Percentiles rank a stretch among this genome's conserved stretches.
phyloP scores from a whole-genome alignment of 2,329 filamentous ascomycete genomes.

The Colletotrichum sp. region DNA sequence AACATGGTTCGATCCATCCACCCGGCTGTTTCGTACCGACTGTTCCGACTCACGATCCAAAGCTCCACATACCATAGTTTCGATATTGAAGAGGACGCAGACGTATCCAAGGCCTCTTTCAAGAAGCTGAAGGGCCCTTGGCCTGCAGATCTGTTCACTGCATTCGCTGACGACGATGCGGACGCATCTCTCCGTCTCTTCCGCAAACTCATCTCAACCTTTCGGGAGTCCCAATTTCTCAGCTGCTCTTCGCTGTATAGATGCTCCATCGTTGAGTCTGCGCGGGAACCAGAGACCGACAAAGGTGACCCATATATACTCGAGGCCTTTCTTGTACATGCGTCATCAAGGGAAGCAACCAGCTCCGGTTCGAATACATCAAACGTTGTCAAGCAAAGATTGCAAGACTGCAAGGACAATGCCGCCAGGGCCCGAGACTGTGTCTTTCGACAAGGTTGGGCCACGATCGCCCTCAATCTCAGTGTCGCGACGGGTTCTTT shows the following conservation, averaged over 20 bases:
- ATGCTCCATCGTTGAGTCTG: not conserved
- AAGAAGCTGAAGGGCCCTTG: slow-evolving; percentile 1
- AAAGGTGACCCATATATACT: not conserved
- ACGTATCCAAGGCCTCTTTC: not conserved
- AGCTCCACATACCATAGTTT: slow-evolving; percentile 21
- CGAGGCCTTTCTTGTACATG: not conserved
- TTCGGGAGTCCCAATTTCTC: not conserved
- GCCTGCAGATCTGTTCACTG: not conserved
- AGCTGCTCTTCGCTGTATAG: not conserved
- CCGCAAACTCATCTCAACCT: not conserved
- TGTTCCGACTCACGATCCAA: slow-evolving; percentile 27
- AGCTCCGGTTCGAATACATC: not conserved
- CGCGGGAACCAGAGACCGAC: not conserved
- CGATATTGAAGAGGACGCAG: slow-evolving; percentile 27
- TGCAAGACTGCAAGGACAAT: slow-evolving; percentile 25
- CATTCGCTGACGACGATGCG: not conserved
- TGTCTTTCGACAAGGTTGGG: slow-evolving; percentile 28
- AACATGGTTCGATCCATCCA: not conserved
- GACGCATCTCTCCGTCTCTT: not conserved
- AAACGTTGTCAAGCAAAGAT: not conserved
- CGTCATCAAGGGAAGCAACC: not conserved
- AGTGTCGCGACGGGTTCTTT: slow-evolving; percentile 29
- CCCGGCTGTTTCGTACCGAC: slow-evolving; percentile 19
- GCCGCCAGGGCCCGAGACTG: slow-evolving; percentile 26
- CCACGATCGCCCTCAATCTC: slow-evolving; percentile 29